These are phyloP conservation scores for Jatropha multifida DNA, from an alignment of 441 rosid species.

Conservation along the genomic window DNA sequence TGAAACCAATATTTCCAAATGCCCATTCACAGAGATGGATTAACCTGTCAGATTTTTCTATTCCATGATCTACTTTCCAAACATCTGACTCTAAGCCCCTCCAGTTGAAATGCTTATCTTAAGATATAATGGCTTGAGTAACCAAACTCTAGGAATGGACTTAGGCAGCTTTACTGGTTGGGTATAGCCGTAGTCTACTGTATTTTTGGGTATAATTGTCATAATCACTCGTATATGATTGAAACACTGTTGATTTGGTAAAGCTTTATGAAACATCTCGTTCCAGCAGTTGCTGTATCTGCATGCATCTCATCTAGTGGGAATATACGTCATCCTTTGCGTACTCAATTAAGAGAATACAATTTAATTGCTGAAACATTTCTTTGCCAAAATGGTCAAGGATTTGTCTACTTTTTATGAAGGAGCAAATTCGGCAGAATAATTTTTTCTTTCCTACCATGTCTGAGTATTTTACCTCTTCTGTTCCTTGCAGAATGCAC, in stretches of 20 bases:
- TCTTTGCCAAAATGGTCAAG: background rate
- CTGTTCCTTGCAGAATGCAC: conserved; percentile 50
- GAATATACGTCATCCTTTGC: background rate
- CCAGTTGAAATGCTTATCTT: background rate
- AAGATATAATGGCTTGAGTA: background rate
- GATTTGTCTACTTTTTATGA: background rate
- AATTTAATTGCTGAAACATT: background rate
- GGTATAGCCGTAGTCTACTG: background rate
- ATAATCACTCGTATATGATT: background rate
- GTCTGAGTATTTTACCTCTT: conserved; percentile 1
- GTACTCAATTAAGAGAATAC: background rate
- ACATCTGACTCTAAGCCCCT: background rate
- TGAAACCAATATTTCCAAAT: background rate
- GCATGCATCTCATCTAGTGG: background rate
- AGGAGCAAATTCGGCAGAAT: background rate
- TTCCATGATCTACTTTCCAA: background rate
- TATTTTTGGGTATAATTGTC: background rate
- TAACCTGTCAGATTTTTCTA: background rate
- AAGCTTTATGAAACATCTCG: background rate
- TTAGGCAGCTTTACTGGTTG: background rate
- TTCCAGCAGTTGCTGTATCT: background rate
- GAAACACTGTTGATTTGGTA: background rate
- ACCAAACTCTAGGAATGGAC: background rate
- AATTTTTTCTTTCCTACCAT: background rate
- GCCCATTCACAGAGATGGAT: background rate